Conservation (phyloP, 345 rosid species). For the Hypericum androsaemum region DNA sequence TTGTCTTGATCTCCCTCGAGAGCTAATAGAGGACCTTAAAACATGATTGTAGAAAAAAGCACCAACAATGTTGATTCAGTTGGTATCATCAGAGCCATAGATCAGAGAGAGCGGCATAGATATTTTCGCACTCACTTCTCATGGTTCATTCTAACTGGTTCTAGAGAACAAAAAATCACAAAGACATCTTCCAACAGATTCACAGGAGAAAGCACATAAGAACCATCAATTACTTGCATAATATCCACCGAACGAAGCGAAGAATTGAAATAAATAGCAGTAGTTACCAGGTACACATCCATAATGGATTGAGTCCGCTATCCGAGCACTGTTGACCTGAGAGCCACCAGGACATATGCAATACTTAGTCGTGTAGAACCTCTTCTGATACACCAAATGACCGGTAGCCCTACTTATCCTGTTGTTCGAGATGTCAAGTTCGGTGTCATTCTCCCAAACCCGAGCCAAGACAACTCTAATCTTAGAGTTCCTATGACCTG, state of each 20-base stretch:
- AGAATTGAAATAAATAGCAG: neutral
- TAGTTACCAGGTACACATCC: slow-evolving; percentile 91
- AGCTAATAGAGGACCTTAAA: no score
- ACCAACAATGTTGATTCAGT: no score
- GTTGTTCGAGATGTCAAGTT: slow-evolving; percentile 80
- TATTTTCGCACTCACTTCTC: no score
- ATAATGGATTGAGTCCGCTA: slow-evolving; percentile 90
- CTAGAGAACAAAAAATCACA: no score
- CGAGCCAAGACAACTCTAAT: slow-evolving; percentile 91
- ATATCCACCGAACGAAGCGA: neutral
- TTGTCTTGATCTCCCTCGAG: no score
- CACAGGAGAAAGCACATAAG: neutral
- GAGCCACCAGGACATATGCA: slow-evolving; percentile 99
- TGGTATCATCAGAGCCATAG: no score
- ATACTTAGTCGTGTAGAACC: slow-evolving; percentile 76
- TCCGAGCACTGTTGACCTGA: slow-evolving; percentile 95
- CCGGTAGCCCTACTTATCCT: slow-evolving; percentile 82
- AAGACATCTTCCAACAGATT: neutral
- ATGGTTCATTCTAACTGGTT: no score
- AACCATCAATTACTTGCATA: neutral
- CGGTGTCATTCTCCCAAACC: slow-evolving; percentile 91
- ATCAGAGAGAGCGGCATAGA: no score
- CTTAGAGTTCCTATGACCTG: slow-evolving; percentile 90
- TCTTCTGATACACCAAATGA: slow-evolving; percentile 75
- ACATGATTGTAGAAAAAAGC: no score